Evolutionary conservation across 1,139 yeast genomes (phyloP).

Genomic region (Kodamaea suecica): DNA sequence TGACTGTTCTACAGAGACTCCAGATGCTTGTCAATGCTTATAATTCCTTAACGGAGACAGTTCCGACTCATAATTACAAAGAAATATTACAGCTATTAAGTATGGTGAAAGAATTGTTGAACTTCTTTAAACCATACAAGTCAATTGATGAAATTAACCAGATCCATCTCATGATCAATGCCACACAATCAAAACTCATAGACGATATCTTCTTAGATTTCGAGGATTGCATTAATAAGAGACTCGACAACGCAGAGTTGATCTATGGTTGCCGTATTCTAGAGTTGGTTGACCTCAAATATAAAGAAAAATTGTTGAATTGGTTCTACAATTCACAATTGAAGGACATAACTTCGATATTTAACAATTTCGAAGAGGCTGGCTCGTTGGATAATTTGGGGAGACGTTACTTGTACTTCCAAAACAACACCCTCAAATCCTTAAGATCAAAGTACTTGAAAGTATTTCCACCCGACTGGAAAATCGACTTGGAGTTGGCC

Average conservation of each 20-base stretch:
- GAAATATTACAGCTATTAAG: conserved; percentile 67
- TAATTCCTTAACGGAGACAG: conserved; percentile 53
- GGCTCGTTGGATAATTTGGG: conserved; percentile 86
- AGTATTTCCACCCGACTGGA: conserved; percentile 73
- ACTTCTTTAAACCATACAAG: conserved; percentile 76
- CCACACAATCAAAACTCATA: conserved; percentile 61
- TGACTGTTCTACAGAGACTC: conserved; percentile 81
- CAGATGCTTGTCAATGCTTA: conserved; percentile 85
- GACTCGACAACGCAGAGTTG: conserved; percentile 33
- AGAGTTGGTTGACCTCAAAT: conserved; percentile 61
- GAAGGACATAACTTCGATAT: conserved; percentile 71
- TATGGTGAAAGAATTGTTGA: conserved; percentile 76
- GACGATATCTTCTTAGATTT: conserved; percentile 77
- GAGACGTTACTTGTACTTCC: conserved; percentile 75
- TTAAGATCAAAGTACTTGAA: conserved; percentile 51
- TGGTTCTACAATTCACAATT: conserved; percentile 76
- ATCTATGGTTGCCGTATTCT: conserved; percentile 68
- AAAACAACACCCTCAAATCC: conserved; percentile 59
- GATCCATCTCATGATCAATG: conserved; percentile 59
- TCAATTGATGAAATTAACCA: conserved; percentile 79
- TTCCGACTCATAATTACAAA: conserved; percentile 50
- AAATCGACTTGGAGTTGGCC: conserved; percentile 59
- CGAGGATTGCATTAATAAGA: conserved; percentile 40
- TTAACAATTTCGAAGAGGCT: conserved; percentile 81
- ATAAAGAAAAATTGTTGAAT: conserved; percentile 58